Evolutionary conservation across 2,329 filamentous ascomycete species (phyloP).

Genomic region (Colletotrichum echinochloae): DNA sequence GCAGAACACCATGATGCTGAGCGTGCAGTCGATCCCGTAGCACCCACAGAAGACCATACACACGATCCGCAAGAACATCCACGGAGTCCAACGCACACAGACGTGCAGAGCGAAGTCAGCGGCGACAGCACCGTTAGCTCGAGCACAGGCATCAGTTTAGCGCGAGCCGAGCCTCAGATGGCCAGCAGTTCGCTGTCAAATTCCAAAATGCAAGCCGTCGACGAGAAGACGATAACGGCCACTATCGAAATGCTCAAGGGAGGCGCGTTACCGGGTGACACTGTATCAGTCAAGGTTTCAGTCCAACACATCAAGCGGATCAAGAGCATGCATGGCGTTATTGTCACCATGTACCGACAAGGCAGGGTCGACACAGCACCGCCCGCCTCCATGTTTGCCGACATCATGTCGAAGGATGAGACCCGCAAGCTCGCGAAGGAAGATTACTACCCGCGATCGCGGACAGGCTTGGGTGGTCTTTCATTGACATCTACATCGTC

Average conservation of each 20-base stretch:
- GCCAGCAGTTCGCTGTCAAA: slow-evolving; percentile 55
- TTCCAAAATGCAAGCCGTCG: slow-evolving; percentile 58
- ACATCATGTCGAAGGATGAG: slow-evolving; percentile 69
- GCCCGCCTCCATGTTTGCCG: slow-evolving; percentile 61
- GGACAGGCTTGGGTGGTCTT: slow-evolving; percentile 86
- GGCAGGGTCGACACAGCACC: slow-evolving; percentile 87
- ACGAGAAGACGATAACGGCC: slow-evolving; percentile 85
- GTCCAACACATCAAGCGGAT: slow-evolving; percentile 91
- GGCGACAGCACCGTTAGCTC: slow-evolving; percentile 77
- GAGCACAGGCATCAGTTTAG: slow-evolving; percentile 70
- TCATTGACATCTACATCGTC: slow-evolving; percentile 88
- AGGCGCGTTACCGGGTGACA: slow-evolving; percentile 88
- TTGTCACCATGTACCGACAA: slow-evolving; percentile 91
- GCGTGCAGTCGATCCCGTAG: slow-evolving; percentile 54
- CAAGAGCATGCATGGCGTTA: slow-evolving; percentile 91
- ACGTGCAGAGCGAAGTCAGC: slow-evolving; percentile 76
- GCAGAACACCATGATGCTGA: slow-evolving; percentile 42
- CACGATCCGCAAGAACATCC: slow-evolving; percentile 52
- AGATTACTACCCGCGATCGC: slow-evolving; percentile 88
- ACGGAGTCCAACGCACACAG: slow-evolving; percentile 61
- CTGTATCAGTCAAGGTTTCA: slow-evolving; percentile 80
- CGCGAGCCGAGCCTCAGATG: slow-evolving; percentile 32
- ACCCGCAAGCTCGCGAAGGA: slow-evolving; percentile 79
- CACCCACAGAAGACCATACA: slow-evolving; percentile 54
- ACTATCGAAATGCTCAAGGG: slow-evolving; percentile 85